These are phyloP conservation scores for Pyracantha coccinea DNA, from an alignment of 331 rosid genomes.

Conservation along the genomic window DNA sequence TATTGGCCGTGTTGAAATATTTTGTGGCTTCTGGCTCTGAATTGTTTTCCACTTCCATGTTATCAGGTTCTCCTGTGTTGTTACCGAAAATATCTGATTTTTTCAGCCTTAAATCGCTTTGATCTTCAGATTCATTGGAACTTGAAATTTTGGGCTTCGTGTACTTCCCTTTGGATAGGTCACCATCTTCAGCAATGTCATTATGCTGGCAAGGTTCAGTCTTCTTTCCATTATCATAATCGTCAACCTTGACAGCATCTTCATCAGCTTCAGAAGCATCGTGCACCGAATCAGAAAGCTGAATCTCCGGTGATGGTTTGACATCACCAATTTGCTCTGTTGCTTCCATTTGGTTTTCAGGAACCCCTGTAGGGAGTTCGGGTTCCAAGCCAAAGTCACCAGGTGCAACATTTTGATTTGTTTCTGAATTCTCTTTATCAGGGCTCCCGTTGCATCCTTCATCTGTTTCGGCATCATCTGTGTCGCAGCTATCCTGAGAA, in stretches of 20 bases:
- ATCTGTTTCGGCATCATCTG: conserved; percentile 2
- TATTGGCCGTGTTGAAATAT: neutral
- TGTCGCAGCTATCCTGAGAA: neutral
- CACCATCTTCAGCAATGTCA: conserved; percentile 15
- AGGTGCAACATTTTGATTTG: neutral
- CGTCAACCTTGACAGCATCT: neutral
- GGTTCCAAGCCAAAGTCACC: neutral
- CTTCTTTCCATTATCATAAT: neutral
- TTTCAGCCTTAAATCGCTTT: neutral
- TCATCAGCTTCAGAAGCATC: neutral
- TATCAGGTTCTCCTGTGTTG: neutral
- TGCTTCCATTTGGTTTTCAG: conserved; percentile 6
- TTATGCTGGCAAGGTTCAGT: conserved; percentile 11
- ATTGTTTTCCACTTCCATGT: conserved; percentile 3
- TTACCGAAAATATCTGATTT: neutral
- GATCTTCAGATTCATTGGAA: conserved; percentile 20
- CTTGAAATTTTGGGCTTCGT: conserved; percentile 7
- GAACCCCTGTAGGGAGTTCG: neutral
- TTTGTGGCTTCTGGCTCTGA: neutral
- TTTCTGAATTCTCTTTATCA: conserved; percentile 7
- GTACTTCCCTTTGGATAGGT: conserved; percentile 15
- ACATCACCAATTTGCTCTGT: conserved; percentile 8
- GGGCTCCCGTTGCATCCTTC: conserved; percentile 11
- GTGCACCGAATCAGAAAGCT: neutral
- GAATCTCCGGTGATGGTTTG: neutral